Evolutionary conservation across 306 rosid genomes (phyloP).

Genomic region (Prunus armeniaca): DNA sequence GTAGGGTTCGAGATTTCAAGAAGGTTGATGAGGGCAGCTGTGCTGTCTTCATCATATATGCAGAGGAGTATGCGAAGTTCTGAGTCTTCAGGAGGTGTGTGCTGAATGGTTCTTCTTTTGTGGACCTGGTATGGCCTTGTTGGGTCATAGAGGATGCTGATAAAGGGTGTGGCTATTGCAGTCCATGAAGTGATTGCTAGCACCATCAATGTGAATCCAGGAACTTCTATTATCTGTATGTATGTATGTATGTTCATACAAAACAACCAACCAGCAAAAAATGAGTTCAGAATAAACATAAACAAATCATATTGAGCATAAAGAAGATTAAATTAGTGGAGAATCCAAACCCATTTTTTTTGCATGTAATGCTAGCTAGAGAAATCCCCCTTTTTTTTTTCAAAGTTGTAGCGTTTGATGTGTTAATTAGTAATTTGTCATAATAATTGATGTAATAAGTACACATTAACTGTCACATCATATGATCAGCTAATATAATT

Average conservation of each 20-base stretch:
- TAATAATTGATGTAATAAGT: background rate
- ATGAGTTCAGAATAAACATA: background rate
- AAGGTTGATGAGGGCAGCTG: constrained; percentile 36
- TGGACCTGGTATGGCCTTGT: constrained; percentile 71
- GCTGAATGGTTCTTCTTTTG: constrained; percentile 70
- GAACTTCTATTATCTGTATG: constrained; percentile 43
- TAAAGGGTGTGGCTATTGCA: constrained; percentile 43
- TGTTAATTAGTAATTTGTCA: background rate
- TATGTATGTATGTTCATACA: constrained; percentile 5
- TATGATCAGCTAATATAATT: background rate
- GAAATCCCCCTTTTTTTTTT: background rate
- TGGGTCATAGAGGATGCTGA: constrained; percentile 69
- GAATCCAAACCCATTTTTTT: background rate
- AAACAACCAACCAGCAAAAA: background rate
- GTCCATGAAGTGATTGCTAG: constrained; percentile 42
- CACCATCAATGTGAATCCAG: constrained; percentile 58
- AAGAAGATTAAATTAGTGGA: too few relatives aligned
- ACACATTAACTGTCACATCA: background rate
- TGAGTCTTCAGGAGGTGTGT: constrained; percentile 38
- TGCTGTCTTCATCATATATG: constrained; percentile 38
- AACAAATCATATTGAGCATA: too few relatives aligned
- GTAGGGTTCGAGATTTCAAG: constrained; percentile 57
- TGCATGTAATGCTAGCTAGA: background rate
- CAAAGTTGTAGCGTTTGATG: background rate
- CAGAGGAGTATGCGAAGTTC: constrained; percentile 46